phyloP scores from a whole-genome alignment of 345 rosid genomes.

The Aquilaria yunnanensis region DNA sequence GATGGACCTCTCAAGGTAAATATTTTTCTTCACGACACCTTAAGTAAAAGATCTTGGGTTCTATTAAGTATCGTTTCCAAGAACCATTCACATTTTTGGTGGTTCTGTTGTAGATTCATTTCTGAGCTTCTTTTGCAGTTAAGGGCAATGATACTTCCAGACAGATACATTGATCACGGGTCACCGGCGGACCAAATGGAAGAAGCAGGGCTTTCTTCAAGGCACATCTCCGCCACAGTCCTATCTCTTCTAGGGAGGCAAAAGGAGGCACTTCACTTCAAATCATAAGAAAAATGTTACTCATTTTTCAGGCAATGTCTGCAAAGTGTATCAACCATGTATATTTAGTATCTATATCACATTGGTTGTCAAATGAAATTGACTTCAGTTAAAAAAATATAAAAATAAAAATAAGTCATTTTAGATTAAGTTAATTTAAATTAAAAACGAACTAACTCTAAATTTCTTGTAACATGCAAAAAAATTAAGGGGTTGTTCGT shows the following conservation, averaged over 20 bases:
- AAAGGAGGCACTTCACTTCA: slow-evolving; percentile 47
- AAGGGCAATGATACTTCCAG: slow-evolving; percentile 69
- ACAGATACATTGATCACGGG: slow-evolving; percentile 69
- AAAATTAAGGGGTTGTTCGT: no score
- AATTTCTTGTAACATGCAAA: no score
- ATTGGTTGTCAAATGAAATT: no score
- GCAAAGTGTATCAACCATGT: no score
- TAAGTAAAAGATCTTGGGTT: slow-evolving; percentile 7
- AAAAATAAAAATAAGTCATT: no score
- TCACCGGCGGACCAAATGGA: slow-evolving; percentile 51
- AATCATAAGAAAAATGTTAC: neutral
- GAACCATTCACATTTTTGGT: neutral
- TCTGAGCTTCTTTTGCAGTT: slow-evolving; percentile 29
- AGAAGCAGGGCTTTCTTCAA: slow-evolving; percentile 57
- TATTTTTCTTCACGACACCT: neutral
- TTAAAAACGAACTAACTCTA: no score
- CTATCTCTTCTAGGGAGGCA: slow-evolving; percentile 52
- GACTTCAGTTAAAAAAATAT: no score
- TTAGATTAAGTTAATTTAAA: no score
- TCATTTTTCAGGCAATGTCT: no score
- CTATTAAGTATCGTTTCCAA: neutral
- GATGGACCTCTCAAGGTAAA: slow-evolving; percentile 76
- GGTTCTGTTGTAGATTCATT: slow-evolving; percentile 4
- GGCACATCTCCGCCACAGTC: slow-evolving; percentile 54
- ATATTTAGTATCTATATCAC: no score